These are phyloP conservation scores for Paecilomyces niveus DNA, from an alignment of 2,329 filamentous ascomycete species.

Conservation along the genomic window DNA sequence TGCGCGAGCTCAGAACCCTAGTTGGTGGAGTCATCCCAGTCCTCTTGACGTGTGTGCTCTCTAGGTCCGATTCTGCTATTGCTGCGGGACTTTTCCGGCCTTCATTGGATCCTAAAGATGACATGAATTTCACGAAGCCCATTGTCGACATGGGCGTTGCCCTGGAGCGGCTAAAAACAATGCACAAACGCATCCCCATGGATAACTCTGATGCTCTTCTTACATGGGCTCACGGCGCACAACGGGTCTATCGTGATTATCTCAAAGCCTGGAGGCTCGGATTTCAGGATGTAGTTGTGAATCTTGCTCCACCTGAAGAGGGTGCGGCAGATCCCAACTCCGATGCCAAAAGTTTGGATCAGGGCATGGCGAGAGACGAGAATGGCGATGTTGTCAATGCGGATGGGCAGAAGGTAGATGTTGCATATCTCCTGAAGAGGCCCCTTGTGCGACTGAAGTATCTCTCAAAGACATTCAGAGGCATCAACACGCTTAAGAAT, in stretches of 20 bases:
- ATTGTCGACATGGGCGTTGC: conserved; percentile 92
- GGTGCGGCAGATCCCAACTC: conserved; percentile 44
- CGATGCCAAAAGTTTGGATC: conserved; percentile 45
- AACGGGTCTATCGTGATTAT: conserved; percentile 77
- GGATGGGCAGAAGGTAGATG: conserved; percentile 84
- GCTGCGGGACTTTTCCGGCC: conserved; percentile 62
- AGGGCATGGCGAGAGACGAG: conserved; percentile 50
- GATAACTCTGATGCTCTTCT: conserved; percentile 65
- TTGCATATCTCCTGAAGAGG: conserved; percentile 84
- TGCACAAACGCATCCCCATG: conserved; percentile 74
- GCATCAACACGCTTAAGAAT: conserved; percentile 36
- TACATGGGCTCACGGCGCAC: conserved; percentile 71
- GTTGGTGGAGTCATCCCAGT: conserved; percentile 95
- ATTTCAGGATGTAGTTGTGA: conserved; percentile 91
- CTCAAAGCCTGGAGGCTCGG: conserved; percentile 83
- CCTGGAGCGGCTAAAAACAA: conserved; percentile 71
- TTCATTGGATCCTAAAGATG: conserved; percentile 45
- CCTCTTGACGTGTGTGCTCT: conserved; percentile 75
- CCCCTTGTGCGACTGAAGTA: conserved; percentile 84
- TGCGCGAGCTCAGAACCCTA: conserved; percentile 81
- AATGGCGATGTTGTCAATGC: conserved; percentile 59
- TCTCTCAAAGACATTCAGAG: conserved; percentile 75
- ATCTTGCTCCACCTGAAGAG: conserved; percentile 70
- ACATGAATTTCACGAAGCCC: conserved; percentile 66
- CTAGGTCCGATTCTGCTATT: conserved; percentile 58